Conservation (phyloP, 2,329 filamentous ascomycete genomes). For the Fusarium brevicatenulatum region DNA sequence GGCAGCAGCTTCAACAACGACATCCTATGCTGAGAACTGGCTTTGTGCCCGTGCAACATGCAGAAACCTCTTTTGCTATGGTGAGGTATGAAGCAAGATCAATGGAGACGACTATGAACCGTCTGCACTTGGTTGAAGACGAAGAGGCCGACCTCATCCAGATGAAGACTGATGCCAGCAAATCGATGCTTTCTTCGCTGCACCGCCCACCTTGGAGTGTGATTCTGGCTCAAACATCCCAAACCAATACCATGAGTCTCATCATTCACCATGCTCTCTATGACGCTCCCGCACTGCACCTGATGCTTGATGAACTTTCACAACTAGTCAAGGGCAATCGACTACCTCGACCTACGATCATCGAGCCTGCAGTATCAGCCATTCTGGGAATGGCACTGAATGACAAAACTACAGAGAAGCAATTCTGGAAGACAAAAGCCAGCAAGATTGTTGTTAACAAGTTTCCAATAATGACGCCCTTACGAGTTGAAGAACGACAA, state of each 20-base stretch:
- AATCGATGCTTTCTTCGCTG: slow-evolving; percentile 54
- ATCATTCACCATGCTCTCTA: slow-evolving; percentile 84
- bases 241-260: slow-evolving; percentile 53
- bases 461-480: slow-evolving; percentile 81
- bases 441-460: slow-evolving; percentile 67
- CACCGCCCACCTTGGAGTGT: slow-evolving; percentile 72
- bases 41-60: slow-evolving; percentile 71
- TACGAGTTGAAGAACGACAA: slow-evolving; percentile 53
- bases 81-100: slow-evolving; percentile 61
- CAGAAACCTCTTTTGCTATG: slow-evolving; percentile 77
- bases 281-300: slow-evolving; percentile 78
- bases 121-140: background rate
- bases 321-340: slow-evolving; percentile 39
- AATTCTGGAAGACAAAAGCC: slow-evolving; percentile 72
- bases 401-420: slow-evolving; percentile 49
- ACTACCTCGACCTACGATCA: slow-evolving; percentile 17
- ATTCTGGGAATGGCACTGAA: slow-evolving; percentile 52
- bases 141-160: slow-evolving; percentile 45
- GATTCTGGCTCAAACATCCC: slow-evolving; percentile 53
- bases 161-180: slow-evolving; percentile 52
- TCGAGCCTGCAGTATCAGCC: slow-evolving; percentile 53
- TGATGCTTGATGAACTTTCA: slow-evolving; percentile 70
- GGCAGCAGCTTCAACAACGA: slow-evolving; percentile 61
- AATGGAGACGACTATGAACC: slow-evolving; percentile 21
- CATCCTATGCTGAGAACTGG: slow-evolving; percentile 82